These are phyloP conservation scores for Geoglossum glabrum DNA, from an alignment of 495 filamentous ascomycete species.

Conservation along the genomic window DNA sequence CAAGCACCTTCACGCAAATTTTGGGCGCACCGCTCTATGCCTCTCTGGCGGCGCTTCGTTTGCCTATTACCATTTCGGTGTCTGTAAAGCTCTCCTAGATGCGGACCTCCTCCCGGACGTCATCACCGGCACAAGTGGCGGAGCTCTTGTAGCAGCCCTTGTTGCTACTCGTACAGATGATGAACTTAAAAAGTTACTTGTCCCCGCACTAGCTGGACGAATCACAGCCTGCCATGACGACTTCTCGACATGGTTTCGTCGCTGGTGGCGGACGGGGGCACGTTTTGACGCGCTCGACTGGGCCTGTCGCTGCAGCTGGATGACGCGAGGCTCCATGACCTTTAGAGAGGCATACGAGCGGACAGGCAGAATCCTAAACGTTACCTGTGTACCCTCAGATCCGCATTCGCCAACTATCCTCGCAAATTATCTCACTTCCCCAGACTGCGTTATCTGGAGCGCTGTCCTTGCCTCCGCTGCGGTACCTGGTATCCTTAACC, in stretches of 20 bases:
- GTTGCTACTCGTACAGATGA: conserved; percentile 80
- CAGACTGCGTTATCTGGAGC: conserved; percentile 96
- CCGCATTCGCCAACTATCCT: conserved; percentile 84
- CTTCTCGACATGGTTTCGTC: conserved; percentile 50
- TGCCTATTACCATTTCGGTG: conserved; percentile 92
- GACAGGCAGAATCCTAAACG: conserved; percentile 85
- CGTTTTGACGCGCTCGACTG: conserved; percentile 86
- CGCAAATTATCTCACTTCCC: conserved; percentile 80
- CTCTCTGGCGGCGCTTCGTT: conserved; percentile 88
- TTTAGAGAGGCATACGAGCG: conserved; percentile 89
- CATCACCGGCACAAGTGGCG: conserved; percentile 88
- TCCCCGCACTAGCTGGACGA: conserved; percentile 63
- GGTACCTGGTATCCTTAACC: conserved; percentile 88
- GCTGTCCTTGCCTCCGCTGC: conserved; percentile 90
- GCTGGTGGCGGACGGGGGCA: conserved; percentile 86
- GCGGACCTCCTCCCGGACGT: conserved; percentile 73
- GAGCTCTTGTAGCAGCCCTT: conserved; percentile 75
- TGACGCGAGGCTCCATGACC: conserved; percentile 69
- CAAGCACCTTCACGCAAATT: conserved; percentile 77
- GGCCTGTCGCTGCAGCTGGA: conserved; percentile 77
- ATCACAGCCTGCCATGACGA: conserved; percentile 73
- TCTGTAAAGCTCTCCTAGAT: conserved; percentile 78
- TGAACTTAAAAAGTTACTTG: conserved; percentile 64
- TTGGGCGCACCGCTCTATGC: conserved; percentile 79
- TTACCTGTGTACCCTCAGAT: conserved; percentile 91